Conservation (phyloP, 768 basidiomycete genomes). For the Cystobasidium ongulense region DNA sequence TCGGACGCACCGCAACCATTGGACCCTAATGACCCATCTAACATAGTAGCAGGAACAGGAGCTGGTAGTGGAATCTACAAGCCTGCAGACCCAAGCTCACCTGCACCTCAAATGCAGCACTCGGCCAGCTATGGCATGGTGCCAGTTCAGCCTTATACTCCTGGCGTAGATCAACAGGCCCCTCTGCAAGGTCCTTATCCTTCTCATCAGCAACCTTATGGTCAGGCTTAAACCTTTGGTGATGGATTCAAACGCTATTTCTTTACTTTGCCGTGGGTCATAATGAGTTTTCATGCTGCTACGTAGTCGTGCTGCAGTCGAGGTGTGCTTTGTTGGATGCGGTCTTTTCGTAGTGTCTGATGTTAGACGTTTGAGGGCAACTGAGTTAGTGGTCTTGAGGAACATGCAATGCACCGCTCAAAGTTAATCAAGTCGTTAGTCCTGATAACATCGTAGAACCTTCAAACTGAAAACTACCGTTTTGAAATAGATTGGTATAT, state of each 20-base stretch:
- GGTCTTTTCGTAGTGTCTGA: no score
- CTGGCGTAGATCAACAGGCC: not conserved
- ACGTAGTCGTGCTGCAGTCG: no score
- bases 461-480: not conserved
- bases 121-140: not conserved
- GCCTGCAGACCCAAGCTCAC: not conserved
- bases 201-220: slow-evolving; percentile 7
- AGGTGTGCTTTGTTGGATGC: no score
- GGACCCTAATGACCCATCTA: not conserved
- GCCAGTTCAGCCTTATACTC: not conserved
- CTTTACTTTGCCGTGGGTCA: no score
- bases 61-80: not conserved
- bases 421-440: no score
- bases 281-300: no score
- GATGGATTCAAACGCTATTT: not conserved
- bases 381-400: no score
- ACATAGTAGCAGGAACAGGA: not conserved
- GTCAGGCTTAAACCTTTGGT: not conserved
- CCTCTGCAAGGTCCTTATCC: not conserved
- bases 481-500: not conserved
- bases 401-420: no score
- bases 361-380: no score
- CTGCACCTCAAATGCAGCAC: not conserved
- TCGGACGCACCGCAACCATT: slow-evolving; percentile 4
- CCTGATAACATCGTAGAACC: no score